phyloP scores from a whole-genome alignment of 768 basidiomycete genomes.

The Trametes elegans region DNA sequence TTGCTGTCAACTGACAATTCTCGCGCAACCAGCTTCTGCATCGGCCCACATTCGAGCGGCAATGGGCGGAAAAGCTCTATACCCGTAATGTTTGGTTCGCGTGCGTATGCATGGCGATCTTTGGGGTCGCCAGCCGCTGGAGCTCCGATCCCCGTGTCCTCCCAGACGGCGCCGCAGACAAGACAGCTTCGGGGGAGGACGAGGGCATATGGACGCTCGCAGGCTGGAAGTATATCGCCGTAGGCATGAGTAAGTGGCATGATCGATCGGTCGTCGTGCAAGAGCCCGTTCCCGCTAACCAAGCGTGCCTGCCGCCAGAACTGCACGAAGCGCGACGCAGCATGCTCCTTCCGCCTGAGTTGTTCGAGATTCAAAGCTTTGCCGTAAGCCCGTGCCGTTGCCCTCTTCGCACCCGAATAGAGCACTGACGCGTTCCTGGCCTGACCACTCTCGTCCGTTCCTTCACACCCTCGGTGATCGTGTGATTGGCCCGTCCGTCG shows the following conservation, averaged over 20 bases:
- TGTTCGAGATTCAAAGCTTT: constrained; percentile 64
- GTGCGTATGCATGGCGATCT: constrained; percentile 29
- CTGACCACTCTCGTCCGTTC: neutral
- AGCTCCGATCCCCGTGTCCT: constrained; percentile 29
- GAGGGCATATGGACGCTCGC: constrained; percentile 49
- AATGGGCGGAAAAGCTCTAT: constrained; percentile 19
- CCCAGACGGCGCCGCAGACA: constrained; percentile 16
- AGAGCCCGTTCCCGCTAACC: neutral
- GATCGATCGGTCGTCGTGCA: neutral
- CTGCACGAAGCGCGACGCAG: constrained; percentile 50
- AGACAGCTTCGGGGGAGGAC: constrained; percentile 25
- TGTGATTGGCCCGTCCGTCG: neutral
- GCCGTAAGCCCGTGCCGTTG: constrained; percentile 39
- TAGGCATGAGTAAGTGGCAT: constrained; percentile 45
- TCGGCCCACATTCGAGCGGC: constrained; percentile 24
- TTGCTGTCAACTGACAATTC: neutral
- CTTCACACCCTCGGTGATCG: neutral
- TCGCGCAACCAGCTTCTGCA: constrained; percentile 15
- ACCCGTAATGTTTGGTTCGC: constrained; percentile 31
- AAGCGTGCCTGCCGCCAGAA: constrained; percentile 34
- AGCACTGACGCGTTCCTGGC: constrained; percentile 2
- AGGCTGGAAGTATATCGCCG: constrained; percentile 60
- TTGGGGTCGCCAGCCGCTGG: constrained; percentile 31
- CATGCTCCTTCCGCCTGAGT: constrained; percentile 51
- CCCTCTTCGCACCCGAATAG: neutral